A percentile compares a stretch with the other conserved stretches of the same genome.
Evolutionary conservation across 179 eudicot genomes (phyloP).

Genomic region (Nepenthes alata): DNA sequence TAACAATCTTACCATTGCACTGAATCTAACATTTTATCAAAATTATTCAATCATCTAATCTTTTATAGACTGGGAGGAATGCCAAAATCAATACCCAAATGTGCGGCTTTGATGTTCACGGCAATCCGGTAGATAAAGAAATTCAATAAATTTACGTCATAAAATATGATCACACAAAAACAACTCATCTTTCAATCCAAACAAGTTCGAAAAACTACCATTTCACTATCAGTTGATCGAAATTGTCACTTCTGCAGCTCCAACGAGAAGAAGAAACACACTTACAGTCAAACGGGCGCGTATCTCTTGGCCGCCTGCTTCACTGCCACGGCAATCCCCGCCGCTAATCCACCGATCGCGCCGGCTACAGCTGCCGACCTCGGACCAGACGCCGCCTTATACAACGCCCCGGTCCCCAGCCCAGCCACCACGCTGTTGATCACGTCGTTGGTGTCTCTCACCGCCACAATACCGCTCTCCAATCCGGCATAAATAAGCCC

Average conservation of each 20-base stretch:
- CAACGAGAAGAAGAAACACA: background rate
- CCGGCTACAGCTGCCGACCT: constrained; percentile 90
- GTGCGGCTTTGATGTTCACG: no score
- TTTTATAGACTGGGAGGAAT: no score
- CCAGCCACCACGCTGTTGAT: constrained; percentile 77
- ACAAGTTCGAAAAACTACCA: no score
- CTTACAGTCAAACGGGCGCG: constrained; percentile 35
- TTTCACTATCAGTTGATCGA: background rate
- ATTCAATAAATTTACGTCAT: no score
- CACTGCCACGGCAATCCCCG: constrained; percentile 53
- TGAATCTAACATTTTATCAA: no score
- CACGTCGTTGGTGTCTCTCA: constrained; percentile 67
- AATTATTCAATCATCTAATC: no score
- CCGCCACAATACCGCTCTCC: constrained; percentile 60
- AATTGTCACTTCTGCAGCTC: background rate
- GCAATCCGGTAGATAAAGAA: no score
- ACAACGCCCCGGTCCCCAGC: constrained; percentile 67
- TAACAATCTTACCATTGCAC: no score
- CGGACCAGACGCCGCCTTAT: constrained; percentile 66
- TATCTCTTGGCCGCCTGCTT: constrained; percentile 72
- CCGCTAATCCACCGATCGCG: constrained; percentile 72
- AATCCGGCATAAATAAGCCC: constrained; percentile 72
- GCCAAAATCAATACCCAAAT: no score
- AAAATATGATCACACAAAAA: no score
- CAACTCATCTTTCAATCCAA: no score